phyloP scores from a whole-genome alignment of 1,284 basidiomycete genomes.

The Cutaneotrichosporon spelunceum region DNA sequence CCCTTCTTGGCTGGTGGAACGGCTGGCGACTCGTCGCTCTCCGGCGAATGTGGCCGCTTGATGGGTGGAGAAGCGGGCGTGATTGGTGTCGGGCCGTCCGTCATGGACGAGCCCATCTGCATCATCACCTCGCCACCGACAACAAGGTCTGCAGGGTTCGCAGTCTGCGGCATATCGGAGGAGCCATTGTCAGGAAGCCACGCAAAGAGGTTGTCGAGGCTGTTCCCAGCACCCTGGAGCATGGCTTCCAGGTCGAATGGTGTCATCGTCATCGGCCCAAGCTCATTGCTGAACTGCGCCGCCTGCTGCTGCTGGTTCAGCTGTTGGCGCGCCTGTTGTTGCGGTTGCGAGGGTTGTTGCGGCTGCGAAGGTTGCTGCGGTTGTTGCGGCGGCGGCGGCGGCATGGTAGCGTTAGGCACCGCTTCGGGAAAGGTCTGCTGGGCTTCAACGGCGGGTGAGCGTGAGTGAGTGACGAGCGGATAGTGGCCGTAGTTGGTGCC shows the following conservation, averaged over 20 bases:
- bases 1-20: conserved; percentile 28
- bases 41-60: conserved; percentile 28
- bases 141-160: conserved; percentile 18
- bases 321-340: not conserved
- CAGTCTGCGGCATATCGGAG: conserved; percentile 9
- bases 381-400: not conserved
- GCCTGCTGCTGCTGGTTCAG: not conserved
- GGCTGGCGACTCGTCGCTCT: conserved; percentile 22
- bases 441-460: conserved; percentile 16
- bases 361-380: not conserved
- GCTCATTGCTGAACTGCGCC: conserved; percentile 1
- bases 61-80: conserved; percentile 16
- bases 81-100: conserved; percentile 8
- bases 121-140: conserved; percentile 17
- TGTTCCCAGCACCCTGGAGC: conserved; percentile 24
- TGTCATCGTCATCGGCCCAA: conserved; percentile 26
- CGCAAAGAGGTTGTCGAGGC: conserved; percentile 37
- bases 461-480: conserved; percentile 18
- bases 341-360: not conserved
- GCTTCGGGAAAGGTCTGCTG: not conserved
- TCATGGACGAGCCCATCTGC: conserved; percentile 6
- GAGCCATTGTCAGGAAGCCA: conserved; percentile 42
- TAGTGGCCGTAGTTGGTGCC: conserved; percentile 7
- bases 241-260: conserved; percentile 47
- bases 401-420: conserved; percentile 7